Base-by-base conservation (phyloP, 345 rosid genomes). In the Abelmoschus esculentus region DNA sequence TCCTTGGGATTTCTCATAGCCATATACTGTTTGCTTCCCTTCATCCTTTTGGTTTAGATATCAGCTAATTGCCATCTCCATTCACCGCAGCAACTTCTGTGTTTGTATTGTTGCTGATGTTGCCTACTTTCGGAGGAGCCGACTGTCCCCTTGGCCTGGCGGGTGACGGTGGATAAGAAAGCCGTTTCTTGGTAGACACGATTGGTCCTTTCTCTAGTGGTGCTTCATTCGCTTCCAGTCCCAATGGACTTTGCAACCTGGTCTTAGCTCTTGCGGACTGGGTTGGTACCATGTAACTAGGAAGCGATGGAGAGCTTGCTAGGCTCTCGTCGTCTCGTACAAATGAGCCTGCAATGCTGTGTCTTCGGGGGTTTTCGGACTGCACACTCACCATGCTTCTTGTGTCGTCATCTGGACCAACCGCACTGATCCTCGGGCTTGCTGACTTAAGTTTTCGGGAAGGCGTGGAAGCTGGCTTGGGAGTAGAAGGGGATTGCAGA, bases 271-370 rank as follows among this genome's bases (percentile, higher is more conserved):
- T 80, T 66, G 97, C 99, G 62, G 97, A 90, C 75, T 91, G 69
- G 0, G 99, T 95, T n/a, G 96, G 85, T 55, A 90, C 89, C 99
- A 92, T 95, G 82, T 95, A 95, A 74, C 99, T 90, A 0, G 92
- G 98, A 70, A 90, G 82, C 38, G 75, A 38, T 13, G 86, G 84
- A 31, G 89, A 87, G 75, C 89, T 81, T 3, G 82, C 84, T 0
- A 88, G 81, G 77, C 97, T 95, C 79, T 90, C 89, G 14, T 90
- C 97, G 29, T 93, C 97, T 66, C 86, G 77, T 3, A 87, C 86
- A 0, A 79, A 76, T 36, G 90, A 76, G 47, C 86, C 89, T 53
- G 79, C 93, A 3, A 85, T 84, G 81, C 89, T 90, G 76, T 95
- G 96, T 81, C 98, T 86, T 34, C 93, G 79, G 64, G 68, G 61